Conservation (phyloP, 768 basidiomycete species). For the Collybia mongolica region DNA sequence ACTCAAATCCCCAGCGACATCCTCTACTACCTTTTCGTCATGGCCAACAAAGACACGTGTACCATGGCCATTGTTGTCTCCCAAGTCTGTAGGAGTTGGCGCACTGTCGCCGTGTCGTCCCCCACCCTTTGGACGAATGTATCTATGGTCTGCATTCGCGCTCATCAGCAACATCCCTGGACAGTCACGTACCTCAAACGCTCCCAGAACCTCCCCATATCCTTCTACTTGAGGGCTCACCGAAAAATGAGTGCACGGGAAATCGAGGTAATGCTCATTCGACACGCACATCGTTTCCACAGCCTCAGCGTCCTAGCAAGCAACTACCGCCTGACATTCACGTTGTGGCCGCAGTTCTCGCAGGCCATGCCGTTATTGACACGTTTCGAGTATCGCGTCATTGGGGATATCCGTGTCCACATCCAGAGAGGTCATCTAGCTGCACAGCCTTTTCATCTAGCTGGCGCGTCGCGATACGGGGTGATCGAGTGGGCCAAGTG, state of each 20-base stretch:
- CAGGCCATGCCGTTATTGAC: neutral
- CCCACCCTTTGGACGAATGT: constrained; percentile 3
- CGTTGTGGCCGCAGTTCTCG: neutral
- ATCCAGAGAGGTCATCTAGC: neutral
- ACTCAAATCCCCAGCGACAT: neutral
- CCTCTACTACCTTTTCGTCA: neutral
- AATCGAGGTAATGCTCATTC: neutral
- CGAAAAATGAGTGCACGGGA: neutral
- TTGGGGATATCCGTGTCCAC: neutral
- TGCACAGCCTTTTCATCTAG: neutral
- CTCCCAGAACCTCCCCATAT: neutral
- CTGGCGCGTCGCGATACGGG: neutral
- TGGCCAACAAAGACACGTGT: neutral
- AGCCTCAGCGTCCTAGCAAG: neutral
- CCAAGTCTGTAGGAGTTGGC: constrained; percentile 3
- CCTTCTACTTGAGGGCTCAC: neutral
- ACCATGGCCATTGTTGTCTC: neutral
- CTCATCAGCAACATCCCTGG: constrained; percentile 1
- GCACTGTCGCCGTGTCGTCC: neutral
- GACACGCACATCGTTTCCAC: neutral
- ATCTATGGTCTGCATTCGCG: neutral
- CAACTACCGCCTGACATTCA: neutral
- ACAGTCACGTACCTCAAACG: constrained; percentile 1
- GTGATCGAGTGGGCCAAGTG: constrained; percentile 3
- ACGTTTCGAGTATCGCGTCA: neutral